phyloP scores from a whole-genome alignment of 768 basidiomycete genomes.

The Dioszegia hungarica region DNA sequence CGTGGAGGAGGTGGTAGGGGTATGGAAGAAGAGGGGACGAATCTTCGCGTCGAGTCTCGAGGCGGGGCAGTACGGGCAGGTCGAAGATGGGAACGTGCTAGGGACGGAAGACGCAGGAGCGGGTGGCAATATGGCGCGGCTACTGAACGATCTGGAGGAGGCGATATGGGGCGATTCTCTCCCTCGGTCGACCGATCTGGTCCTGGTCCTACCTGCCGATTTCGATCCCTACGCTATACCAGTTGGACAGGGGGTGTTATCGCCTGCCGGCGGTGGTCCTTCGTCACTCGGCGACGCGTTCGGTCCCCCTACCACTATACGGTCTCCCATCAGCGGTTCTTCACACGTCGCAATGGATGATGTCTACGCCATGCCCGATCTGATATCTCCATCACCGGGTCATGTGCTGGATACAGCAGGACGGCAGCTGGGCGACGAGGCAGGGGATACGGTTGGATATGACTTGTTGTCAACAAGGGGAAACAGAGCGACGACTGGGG shows the following conservation, averaged over 20 bases:
- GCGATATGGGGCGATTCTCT: conserved; percentile 39
- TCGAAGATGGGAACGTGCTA: conserved; percentile 18
- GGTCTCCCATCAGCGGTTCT: neutral
- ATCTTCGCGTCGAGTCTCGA: conserved; percentile 24
- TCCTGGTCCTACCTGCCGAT: conserved; percentile 29
- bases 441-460: neutral
- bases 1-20: conserved; percentile 37
- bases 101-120: conserved; percentile 1
- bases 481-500: neutral
- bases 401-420: too few species aligned
- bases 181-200: conserved; percentile 34
- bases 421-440: neutral
- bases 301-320: neutral
- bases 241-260: conserved; percentile 6
- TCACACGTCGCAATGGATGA: too few species aligned
- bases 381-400: neutral
- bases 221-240: conserved; percentile 39
- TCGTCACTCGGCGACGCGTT: neutral
- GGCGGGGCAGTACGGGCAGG: conserved; percentile 26
- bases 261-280: neutral
- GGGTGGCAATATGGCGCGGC: conserved; percentile 26
- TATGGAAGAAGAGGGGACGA: conserved; percentile 30
- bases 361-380: neutral
- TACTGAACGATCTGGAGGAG: conserved; percentile 41
- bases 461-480: too few species aligned